Base-by-base conservation (phyloP, 257 asterid genomes). In the Nicotiana obtusifolia region DNA sequence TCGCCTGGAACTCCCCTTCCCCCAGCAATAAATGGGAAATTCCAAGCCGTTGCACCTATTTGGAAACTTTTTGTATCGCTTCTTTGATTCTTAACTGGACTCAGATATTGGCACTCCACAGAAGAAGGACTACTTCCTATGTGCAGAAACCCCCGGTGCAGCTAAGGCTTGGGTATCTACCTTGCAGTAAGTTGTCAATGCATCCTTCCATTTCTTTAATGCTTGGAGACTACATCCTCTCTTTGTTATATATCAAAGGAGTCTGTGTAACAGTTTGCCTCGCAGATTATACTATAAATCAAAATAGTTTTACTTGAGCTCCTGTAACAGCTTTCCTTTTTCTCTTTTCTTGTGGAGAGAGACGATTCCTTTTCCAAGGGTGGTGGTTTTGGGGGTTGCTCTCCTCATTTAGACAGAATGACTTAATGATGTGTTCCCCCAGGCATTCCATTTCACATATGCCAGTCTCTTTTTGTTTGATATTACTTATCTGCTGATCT, bases 31-130 rank as follows among this genome's bases (percentile, higher is more conserved):
- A 49, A n/a, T 15, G 24, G 49, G 77, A 10, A 16, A 24, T 77
- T 44, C 37, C 20, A 79, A 44, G 80, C 37, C 65, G 57, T 37
- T 5, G n/a, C 35, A 60, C 76, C 26, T 9, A 4, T 57, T 81
- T 69, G 54, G 24, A 65, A 76, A 7, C 62, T 59, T 75, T 80
- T 81, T 64, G 59, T 30, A 53, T 26, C 47, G 57, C 67, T 64
- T 81, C 80, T 76, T 85, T 61, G 35, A 78, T 86, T 66, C 93
- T 94, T 95, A 86, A 90, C 92, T 68, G 44, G 71, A 37, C 77
- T 57, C 89, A 95, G 99, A 95, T 88, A 94, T 95, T 88, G 99
- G 99, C 81, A 95, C 99, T 54, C 99, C 99, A 10, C 99, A 94
- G 88, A 94, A 84, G 84, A 91, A 89, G 82, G 99, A 95, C 84